Evolutionary conservation across 2,329 filamentous ascomycete species (phyloP).

Genomic region (Paramyrothecium sp.): DNA sequence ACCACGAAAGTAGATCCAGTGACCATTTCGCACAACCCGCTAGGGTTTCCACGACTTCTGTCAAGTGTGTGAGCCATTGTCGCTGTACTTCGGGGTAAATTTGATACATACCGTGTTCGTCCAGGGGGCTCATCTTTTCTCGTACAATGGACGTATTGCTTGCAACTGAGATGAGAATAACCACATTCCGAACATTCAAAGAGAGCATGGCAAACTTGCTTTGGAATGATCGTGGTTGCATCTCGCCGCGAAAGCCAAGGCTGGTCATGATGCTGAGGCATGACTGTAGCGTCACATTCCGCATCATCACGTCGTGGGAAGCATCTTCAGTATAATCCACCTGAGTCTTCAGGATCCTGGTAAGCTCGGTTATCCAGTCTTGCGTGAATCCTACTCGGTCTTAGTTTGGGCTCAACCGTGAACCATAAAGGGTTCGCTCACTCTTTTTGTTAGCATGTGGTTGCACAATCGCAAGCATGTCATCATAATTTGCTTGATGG

Average conservation of each 20-base stretch:
- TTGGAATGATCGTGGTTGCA: slow-evolving; percentile 59
- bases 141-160: slow-evolving; percentile 56
- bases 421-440: slow-evolving; percentile 9
- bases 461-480: slow-evolving; percentile 68
- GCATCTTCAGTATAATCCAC: slow-evolving; percentile 81
- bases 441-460: slow-evolving; percentile 37
- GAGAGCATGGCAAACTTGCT: slow-evolving; percentile 75
- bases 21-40: slow-evolving; percentile 78
- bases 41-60: slow-evolving; percentile 71
- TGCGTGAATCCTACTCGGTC: slow-evolving; percentile 52
- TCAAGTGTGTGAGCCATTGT: slow-evolving; percentile 6
- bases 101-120: slow-evolving; percentile 49
- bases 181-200: slow-evolving; percentile 71
- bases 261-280: slow-evolving; percentile 78
- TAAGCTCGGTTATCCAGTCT: slow-evolving; percentile 65
- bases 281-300: slow-evolving; percentile 70
- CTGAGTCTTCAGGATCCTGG: slow-evolving; percentile 67
- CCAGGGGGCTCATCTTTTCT: slow-evolving; percentile 56
- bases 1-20: slow-evolving; percentile 66
- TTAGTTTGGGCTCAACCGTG: background rate
- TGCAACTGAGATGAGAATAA: slow-evolving; percentile 64
- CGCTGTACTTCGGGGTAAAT: background rate
- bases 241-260: slow-evolving; percentile 69
- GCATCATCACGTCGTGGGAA: slow-evolving; percentile 68
- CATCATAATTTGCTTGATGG: slow-evolving; percentile 59